Conservation (phyloP, 1,284 basidiomycete genomes). For the Cutaneotrichosporon daszewskae region DNA sequence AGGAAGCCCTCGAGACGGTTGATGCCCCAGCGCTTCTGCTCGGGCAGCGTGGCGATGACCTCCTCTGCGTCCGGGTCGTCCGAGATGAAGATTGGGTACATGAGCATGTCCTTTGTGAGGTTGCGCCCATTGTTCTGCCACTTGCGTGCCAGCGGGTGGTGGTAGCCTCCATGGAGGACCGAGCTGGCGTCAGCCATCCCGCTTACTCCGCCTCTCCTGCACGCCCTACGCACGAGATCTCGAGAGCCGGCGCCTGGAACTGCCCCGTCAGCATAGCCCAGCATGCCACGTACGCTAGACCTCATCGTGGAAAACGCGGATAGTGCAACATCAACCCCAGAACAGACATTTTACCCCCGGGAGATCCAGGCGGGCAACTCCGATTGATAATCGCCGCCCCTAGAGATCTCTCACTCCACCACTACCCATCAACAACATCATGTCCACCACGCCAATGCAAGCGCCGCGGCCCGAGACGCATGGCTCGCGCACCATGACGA, state of each 20-base stretch:
- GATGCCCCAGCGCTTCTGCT: constrained; percentile 88
- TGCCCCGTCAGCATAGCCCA: constrained; percentile 1
- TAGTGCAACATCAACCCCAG: too few species aligned
- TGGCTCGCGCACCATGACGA: constrained; percentile 32
- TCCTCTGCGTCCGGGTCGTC: constrained; percentile 80
- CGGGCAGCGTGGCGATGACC: constrained; percentile 70
- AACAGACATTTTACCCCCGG: too few species aligned
- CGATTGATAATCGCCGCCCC: too few species aligned
- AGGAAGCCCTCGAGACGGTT: constrained; percentile 88
- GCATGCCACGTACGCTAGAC: too few species aligned
- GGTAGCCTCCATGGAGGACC: constrained; percentile 85
- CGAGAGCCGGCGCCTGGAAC: constrained; percentile 29
- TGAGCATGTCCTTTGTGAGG: constrained; percentile 85
- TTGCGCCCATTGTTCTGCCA: constrained; percentile 68
- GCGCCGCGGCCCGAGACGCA: constrained; percentile 9
- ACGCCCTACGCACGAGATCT: constrained; percentile 31
- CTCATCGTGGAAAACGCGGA: too few species aligned
- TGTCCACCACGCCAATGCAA: constrained; percentile 48
- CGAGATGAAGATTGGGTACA: constrained; percentile 96
- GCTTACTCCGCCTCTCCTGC: neutral
- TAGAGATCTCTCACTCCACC: too few species aligned
- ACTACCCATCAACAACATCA: neutral
- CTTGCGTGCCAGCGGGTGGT: constrained; percentile 76
- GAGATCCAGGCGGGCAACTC: too few species aligned
- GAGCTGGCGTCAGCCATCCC: constrained; percentile 51